Percentiles rank a stretch among this genome's conserved stretches.
Evolutionary conservation across 495 filamentous ascomycete genomes (phyloP).

Genomic region (Peziza echinospora): DNA sequence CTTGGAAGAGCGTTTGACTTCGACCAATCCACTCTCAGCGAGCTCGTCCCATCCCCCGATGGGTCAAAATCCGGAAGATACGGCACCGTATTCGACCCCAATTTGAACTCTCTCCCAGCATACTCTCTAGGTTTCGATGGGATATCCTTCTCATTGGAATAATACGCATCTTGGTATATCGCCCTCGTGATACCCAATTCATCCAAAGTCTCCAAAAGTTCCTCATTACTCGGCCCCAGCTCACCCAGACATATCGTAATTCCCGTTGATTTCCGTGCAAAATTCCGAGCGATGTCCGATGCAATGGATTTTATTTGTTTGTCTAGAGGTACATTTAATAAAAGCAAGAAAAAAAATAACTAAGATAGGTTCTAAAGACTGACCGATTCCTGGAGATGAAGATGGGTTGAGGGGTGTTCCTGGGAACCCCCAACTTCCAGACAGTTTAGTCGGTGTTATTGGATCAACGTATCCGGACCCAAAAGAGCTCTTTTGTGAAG

Average conservation of each 20-base stretch:
- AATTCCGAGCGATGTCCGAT: background rate
- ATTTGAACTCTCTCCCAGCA: conserved; percentile 65
- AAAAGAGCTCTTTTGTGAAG: conserved; percentile 7
- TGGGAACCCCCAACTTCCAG: no score
- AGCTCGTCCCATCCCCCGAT: conserved; percentile 31
- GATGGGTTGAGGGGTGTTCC: no score
- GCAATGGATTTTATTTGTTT: background rate
- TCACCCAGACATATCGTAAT: background rate
- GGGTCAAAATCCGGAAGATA: conserved; percentile 65
- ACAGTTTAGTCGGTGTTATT: no score
- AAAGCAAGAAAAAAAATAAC: no score
- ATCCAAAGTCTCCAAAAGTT: background rate
- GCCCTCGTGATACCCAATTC: conserved; percentile 25
- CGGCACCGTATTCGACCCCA: conserved; percentile 50
- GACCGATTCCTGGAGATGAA: no score
- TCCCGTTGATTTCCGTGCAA: background rate
- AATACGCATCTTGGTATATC: conserved; percentile 72
- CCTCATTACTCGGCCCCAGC: background rate
- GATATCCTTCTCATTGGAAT: conserved; percentile 69
- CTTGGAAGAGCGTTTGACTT: conserved; percentile 27
- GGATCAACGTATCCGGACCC: no score
- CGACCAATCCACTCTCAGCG: conserved; percentile 24
- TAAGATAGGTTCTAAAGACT: no score
- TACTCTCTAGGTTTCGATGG: conserved; percentile 63
- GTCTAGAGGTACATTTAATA: background rate